Conservation (phyloP, 257 asterid genomes). For the Solanum sejunctum region DNA sequence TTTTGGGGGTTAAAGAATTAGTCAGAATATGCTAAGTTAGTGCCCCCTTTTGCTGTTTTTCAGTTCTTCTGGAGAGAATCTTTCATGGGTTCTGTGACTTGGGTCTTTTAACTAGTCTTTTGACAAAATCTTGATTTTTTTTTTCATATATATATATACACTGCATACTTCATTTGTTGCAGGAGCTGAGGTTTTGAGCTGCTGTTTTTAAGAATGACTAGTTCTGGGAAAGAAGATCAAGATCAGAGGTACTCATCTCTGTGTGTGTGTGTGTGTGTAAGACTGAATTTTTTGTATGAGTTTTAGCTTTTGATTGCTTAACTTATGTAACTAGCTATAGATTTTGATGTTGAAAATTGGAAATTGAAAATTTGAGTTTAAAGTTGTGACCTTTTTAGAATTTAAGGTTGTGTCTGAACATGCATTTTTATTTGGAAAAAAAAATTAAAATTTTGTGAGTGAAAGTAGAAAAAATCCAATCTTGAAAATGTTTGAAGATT, state of each 20-base stretch:
- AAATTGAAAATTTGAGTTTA: neutral
- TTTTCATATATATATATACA: neutral
- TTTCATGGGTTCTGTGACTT: neutral
- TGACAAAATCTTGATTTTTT: neutral
- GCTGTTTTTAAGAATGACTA: conserved; percentile 25
- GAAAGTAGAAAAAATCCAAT: neutral
- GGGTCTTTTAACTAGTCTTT: neutral
- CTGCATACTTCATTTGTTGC: neutral
- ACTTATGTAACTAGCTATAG: neutral
- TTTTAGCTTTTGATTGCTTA: neutral
- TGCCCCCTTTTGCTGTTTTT: neutral
- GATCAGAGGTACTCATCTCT: conserved; percentile 38
- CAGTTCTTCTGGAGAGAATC: neutral
- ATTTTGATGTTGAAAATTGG: neutral
- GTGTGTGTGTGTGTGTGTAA: neutral
- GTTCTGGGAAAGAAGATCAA: conserved; percentile 40
- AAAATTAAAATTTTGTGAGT: neutral
- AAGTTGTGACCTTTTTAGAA: neutral
- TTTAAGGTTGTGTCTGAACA: neutral
- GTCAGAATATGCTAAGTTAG: neutral
- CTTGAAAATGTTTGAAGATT: neutral
- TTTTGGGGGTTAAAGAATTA: neutral
- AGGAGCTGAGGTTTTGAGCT: conserved; percentile 18
- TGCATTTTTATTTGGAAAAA: neutral
- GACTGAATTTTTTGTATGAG: neutral